phyloP scores from a whole-genome alignment of 257 asterid genomes.

The Asclepias syriaca region DNA sequence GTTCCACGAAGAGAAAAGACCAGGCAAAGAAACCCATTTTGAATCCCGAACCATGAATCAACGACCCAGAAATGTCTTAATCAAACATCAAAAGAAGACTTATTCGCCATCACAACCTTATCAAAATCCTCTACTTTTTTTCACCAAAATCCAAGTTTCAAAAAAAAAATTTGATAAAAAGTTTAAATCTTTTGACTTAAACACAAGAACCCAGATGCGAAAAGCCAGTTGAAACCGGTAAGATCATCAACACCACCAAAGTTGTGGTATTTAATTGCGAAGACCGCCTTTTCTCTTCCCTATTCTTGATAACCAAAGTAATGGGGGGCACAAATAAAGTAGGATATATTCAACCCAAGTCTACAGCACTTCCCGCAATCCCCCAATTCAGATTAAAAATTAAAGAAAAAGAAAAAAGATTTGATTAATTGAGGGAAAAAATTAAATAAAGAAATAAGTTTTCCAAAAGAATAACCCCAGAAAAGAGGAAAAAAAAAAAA shows the following conservation, averaged over 20 bases:
- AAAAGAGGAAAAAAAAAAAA: no score
- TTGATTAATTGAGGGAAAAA: not conserved
- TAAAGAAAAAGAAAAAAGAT: not conserved
- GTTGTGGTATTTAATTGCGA: conserved; percentile 6
- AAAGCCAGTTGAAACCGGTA: conserved; percentile 31
- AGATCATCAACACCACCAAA: conserved; percentile 13
- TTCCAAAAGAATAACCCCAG: not conserved
- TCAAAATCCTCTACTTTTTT: conserved; percentile 21
- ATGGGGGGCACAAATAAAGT: conserved; percentile 15
- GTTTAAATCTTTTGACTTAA: conserved; percentile 32
- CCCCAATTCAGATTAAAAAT: not conserved
- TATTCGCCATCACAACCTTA: conserved; percentile 16
- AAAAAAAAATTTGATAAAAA: conserved; percentile 6
- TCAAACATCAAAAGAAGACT: conserved; percentile 18
- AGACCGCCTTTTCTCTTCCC: conserved; percentile 5
- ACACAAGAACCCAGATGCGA: conserved; percentile 19
- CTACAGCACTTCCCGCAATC: conserved; percentile 17
- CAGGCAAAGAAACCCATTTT: conserved; percentile 25
- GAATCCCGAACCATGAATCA: conserved; percentile 25
- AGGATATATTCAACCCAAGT: conserved; percentile 7
- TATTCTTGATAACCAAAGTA: conserved; percentile 9
- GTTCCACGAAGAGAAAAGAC: conserved; percentile 16
- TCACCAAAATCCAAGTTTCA: conserved; percentile 24
- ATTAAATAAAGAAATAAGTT: not conserved
- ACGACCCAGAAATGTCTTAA: conserved; percentile 28